These are phyloP conservation scores for Barnettozyma californica DNA, from an alignment of 805 yeast species.

Conservation along the genomic window DNA sequence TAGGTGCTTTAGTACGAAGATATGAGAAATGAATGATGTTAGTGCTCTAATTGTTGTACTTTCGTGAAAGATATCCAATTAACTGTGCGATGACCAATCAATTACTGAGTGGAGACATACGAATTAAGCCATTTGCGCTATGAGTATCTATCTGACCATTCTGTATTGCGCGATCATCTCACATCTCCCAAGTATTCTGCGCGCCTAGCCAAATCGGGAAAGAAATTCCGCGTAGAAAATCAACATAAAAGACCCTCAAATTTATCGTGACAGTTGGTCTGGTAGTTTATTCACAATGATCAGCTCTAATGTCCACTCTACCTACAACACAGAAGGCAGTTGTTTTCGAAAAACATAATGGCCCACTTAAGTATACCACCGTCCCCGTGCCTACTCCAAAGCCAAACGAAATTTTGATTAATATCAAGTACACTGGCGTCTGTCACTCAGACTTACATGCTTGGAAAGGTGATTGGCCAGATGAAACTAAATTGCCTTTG, in stretches of 20 bases:
- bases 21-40: not conserved
- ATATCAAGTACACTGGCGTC: conserved; percentile 59
- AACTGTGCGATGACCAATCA: too few species aligned
- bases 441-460: conserved; percentile 63
- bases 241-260: not conserved
- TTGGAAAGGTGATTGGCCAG: conserved; percentile 52
- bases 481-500: conserved; percentile 48
- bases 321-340: conserved; percentile 47
- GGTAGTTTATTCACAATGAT: not conserved
- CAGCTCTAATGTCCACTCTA: not conserved
- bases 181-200: too few species aligned
- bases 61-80: too few species aligned
- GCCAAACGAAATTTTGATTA: conserved; percentile 47
- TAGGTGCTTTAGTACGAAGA: too few species aligned
- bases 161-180: too few species aligned
- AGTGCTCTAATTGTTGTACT: not conserved
- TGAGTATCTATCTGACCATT: too few species aligned
- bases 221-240: not conserved
- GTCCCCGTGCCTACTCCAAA: conserved; percentile 51
- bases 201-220: not conserved
- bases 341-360: conserved; percentile 43
- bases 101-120: too few species aligned
- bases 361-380: conserved; percentile 41
- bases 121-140: too few species aligned
- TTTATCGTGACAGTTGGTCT: not conserved